These are phyloP conservation scores for Pleurotus pulmonarius DNA, from an alignment of 768 basidiomycete species.

Conservation along the genomic window DNA sequence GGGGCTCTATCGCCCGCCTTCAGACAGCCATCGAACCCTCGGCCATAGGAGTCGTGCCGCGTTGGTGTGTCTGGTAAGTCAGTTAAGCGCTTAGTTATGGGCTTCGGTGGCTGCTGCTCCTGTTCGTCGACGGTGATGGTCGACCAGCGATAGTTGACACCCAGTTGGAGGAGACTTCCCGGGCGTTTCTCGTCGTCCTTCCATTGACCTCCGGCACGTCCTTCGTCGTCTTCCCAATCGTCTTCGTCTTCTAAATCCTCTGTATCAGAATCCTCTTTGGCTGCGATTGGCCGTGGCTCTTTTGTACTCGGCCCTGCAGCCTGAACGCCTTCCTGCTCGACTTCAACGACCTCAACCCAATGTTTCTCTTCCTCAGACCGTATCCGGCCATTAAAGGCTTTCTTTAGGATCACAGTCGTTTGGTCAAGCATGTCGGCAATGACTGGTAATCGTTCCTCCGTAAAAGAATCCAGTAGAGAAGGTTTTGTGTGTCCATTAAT, in stretches of 20 bases:
- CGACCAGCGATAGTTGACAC: slow-evolving; percentile 32
- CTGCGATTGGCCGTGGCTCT: neutral
- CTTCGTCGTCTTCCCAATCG: neutral
- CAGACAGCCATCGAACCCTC: slow-evolving; percentile 19
- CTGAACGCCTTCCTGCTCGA: neutral
- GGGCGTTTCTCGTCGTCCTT: slow-evolving; percentile 2
- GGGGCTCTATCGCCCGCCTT: slow-evolving; percentile 43
- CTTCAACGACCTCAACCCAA: slow-evolving; percentile 2
- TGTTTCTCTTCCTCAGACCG: slow-evolving; percentile 3
- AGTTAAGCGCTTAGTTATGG: neutral
- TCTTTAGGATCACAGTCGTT: slow-evolving; percentile 20
- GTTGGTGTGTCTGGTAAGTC: neutral
- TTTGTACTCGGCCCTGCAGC: neutral
- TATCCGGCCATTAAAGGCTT: slow-evolving; percentile 10
- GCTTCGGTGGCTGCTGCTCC: slow-evolving; percentile 8
- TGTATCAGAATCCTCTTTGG: neutral
- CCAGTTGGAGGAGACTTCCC: slow-evolving; percentile 23
- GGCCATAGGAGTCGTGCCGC: slow-evolving; percentile 19
- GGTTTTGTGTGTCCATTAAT: slow-evolving; percentile 17
- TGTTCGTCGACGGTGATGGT: slow-evolving; percentile 33
- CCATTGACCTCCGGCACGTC: neutral
- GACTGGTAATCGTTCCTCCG: slow-evolving; percentile 28
- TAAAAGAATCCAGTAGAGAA: slow-evolving; percentile 24
- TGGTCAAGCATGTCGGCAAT: slow-evolving; percentile 32
- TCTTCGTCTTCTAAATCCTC: neutral